Evolutionary conservation across 2,329 filamentous ascomycete species (phyloP), one percentile per base, ranked within the genome.

Genomic region (Penicillium palitans): DNA sequence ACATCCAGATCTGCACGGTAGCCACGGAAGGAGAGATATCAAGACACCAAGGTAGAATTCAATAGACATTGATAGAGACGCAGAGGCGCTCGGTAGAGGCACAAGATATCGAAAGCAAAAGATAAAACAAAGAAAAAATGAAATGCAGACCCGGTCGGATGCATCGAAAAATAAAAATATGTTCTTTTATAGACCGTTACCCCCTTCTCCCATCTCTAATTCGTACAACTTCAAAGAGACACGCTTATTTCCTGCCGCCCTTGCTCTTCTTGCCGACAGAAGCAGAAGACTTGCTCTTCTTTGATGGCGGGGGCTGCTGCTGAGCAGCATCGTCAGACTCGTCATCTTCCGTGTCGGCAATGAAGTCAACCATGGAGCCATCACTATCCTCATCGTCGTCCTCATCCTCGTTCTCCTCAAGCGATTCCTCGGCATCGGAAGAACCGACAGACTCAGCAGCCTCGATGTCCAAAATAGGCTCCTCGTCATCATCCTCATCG

Each of bases 371-470:
- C 65, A 71, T 78, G 29, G 72, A 77, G 51, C 74, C 77, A 12
- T 83, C 83, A 59, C 87, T 87, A 7, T 87, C 85, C 55, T 87
- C 81, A 49, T 85, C 83, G 10, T 84, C 86, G 7, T 88, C 86
- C 37, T 87, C 81, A 46, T 85, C 83, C 59, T 87, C 84, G 19
- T 87, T 82, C 59, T 85, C 84, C 24, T 86, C 83, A 2, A 84
- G 81, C 8, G 79, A 82, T 41, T 81, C 77, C 17, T 81, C 80
- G 3, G 74, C 75, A 35, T 73, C 76, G 4, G 76, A 74, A 7
- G 73, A 77, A 33, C 76, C 74, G 44, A 71, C 75, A 5, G 75
- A 77, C 60, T 76, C 74, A 24, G 75, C 75, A 6, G 76, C 75
- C 61, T 79, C 78, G 42, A 80, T 74, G 52, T 80, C 78, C 50